These are phyloP conservation scores for Hypericum perforatum DNA, from an alignment of 345 rosid genomes.

Conservation along the genomic window DNA sequence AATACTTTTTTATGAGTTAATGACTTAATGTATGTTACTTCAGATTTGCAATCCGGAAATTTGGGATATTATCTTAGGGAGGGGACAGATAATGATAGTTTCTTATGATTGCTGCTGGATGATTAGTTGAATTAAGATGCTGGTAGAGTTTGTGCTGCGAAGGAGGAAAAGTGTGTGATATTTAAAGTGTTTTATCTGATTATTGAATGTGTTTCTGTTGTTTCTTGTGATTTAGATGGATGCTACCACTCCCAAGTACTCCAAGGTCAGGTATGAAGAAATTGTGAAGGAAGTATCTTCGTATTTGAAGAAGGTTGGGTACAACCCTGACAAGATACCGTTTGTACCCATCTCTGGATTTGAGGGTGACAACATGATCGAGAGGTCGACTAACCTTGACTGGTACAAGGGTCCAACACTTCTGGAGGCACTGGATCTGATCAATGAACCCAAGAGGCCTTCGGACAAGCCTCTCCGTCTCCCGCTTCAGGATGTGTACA, in stretches of 20 bases:
- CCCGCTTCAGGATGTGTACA: not conserved
- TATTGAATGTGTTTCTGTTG: too few species aligned
- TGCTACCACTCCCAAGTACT: slow-evolving; percentile 7
- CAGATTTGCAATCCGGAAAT: too few species aligned
- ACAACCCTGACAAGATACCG: too few species aligned
- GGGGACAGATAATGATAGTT: too few species aligned
- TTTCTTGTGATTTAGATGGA: slow-evolving; percentile 1
- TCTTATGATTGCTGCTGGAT: too few species aligned
- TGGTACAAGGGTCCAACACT: slow-evolving; percentile 11
- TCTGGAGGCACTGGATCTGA: slow-evolving; percentile 2
- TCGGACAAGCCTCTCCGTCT: slow-evolving; percentile 10
- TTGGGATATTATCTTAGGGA: too few species aligned
- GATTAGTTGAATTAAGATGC: too few species aligned
- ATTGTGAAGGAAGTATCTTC: slow-evolving; percentile 9
- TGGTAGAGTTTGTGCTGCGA: too few species aligned
- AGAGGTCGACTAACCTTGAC: slow-evolving; percentile 10
- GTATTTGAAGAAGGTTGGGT: not conserved
- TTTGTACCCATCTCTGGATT: too few species aligned
- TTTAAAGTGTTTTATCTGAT: too few species aligned
- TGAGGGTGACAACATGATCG: slow-evolving; percentile 2
- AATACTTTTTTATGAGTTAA: not conserved
- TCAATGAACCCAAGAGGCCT: slow-evolving; percentile 8
- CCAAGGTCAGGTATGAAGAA: slow-evolving; percentile 8
- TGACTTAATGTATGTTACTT: not conserved
- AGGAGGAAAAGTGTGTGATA: too few species aligned